phyloP scores from a whole-genome alignment of 202 grass and related monocot species.

The Zoysia matrella region DNA sequence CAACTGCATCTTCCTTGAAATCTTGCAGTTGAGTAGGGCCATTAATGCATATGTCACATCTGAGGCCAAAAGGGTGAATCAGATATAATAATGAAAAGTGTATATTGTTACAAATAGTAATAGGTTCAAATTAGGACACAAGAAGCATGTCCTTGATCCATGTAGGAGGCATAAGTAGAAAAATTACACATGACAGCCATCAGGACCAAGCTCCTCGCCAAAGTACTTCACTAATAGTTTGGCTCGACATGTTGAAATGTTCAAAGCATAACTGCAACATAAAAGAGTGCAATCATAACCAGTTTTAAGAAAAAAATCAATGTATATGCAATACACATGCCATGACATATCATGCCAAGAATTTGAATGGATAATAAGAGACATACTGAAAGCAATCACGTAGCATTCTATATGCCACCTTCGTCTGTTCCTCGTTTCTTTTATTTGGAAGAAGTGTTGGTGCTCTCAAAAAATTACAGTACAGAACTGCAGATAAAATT shows the following conservation, averaged over 20 bases:
- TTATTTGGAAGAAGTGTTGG: constrained; percentile 92
- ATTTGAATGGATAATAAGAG: constrained; percentile 23
- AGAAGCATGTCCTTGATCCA: constrained; percentile 30
- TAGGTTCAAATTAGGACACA: not conserved
- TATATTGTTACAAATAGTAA: not conserved
- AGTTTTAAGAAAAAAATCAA: constrained; percentile 15
- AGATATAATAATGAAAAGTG: constrained; percentile 12
- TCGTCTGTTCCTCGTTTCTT: constrained; percentile 83
- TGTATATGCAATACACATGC: constrained; percentile 15
- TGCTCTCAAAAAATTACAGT: constrained; percentile 75
- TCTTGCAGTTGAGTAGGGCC: constrained; percentile 84
- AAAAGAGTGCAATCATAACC: constrained; percentile 28
- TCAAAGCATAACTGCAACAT: constrained; percentile 84
- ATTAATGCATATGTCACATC: constrained; percentile 84
- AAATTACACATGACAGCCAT: constrained; percentile 75
- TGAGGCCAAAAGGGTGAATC: constrained; percentile 40
- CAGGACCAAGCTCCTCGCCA: constrained; percentile 72
- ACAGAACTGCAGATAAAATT: constrained; percentile 62
- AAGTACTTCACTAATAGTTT: constrained; percentile 91
- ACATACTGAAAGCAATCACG: constrained; percentile 82
- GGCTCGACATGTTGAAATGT: constrained; percentile 74
- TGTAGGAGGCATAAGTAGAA: constrained; percentile 26
- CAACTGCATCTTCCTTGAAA: constrained; percentile 70
- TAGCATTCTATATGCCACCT: constrained; percentile 87
- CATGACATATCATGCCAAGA: constrained; percentile 4